Percentiles rank a stretch among this genome's conserved stretches.
phyloP scores from a whole-genome alignment of 2,329 filamentous ascomycete species.

The Colletotrichum paranaense region DNA sequence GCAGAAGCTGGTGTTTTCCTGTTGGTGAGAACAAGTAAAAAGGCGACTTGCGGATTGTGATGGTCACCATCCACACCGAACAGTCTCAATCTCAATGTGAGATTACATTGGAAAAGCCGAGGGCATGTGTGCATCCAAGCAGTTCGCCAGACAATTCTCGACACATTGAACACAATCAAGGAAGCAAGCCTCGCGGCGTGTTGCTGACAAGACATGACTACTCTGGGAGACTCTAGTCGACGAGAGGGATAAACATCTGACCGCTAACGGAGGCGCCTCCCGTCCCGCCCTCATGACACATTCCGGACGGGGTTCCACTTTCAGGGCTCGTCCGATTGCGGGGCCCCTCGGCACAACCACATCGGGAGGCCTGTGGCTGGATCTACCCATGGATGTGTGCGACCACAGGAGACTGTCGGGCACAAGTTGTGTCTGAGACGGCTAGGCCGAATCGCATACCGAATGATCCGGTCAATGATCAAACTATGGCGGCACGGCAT shows the following conservation, averaged over 20 bases:
- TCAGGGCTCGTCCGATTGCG: background rate
- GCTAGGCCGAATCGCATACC: background rate
- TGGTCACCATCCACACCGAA: background rate
- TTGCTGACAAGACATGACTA: background rate
- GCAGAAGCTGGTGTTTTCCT: too few relatives aligned
- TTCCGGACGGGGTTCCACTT: conserved; percentile 3
- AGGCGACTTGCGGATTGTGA: background rate
- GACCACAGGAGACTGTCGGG: background rate
- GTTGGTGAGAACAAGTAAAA: too few relatives aligned
- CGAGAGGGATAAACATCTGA: background rate
- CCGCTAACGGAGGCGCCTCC: background rate
- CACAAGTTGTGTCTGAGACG: background rate
- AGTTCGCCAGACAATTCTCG: background rate
- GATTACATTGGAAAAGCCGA: background rate
- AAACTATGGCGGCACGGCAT: background rate
- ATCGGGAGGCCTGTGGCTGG: background rate
- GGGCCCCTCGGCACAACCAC: background rate
- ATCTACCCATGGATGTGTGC: background rate
- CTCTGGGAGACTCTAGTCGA: background rate
- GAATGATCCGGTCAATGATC: background rate
- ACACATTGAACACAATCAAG: background rate
- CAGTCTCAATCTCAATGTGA: background rate
- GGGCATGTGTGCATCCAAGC: background rate
- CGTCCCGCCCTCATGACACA: background rate
- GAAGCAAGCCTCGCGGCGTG: background rate